phyloP scores from a whole-genome alignment of 441 rosid genomes.

The Adansonia rubrostipa region DNA sequence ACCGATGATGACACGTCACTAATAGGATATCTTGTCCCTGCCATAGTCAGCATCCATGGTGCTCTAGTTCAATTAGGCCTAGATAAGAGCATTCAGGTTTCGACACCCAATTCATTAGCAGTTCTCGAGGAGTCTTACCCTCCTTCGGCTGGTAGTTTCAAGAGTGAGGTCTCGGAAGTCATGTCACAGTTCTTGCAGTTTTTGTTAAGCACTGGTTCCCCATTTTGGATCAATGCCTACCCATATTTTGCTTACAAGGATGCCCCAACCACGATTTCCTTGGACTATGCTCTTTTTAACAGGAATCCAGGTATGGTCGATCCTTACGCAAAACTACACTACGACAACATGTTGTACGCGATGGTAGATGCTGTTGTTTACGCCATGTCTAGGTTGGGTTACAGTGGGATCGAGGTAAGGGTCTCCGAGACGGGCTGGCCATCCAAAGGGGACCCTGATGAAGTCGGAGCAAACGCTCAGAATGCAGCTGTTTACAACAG shows the following conservation, averaged over 20 bases:
- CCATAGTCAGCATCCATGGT: conserved; percentile 58
- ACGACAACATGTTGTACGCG: conserved; percentile 81
- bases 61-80: conserved; percentile 64
- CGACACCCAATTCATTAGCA: conserved; percentile 60
- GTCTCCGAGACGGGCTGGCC: conserved; percentile 86
- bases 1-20: conserved; percentile 54
- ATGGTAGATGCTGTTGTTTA: conserved; percentile 65
- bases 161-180: conserved; percentile 44
- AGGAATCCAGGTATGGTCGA: conserved; percentile 71
- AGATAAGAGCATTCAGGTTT: conserved; percentile 60
- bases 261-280: conserved; percentile 46
- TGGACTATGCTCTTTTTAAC: conserved; percentile 69
- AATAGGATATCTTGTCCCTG: conserved; percentile 58
- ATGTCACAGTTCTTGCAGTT: conserved; percentile 57
- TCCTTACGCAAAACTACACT: conserved; percentile 56
- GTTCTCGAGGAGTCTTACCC: conserved; percentile 63
- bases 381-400: conserved; percentile 64
- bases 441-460: conserved; percentile 63
- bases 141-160: conserved; percentile 72
- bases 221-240: conserved; percentile 79
- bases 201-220: conserved; percentile 45
- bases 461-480: conserved; percentile 53
- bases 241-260: conserved; percentile 80
- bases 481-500: conserved; percentile 64
- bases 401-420: conserved; percentile 54